Conservation (phyloP, 2,329 filamentous ascomycete species). For the Trichoderma afroharzianum region DNA sequence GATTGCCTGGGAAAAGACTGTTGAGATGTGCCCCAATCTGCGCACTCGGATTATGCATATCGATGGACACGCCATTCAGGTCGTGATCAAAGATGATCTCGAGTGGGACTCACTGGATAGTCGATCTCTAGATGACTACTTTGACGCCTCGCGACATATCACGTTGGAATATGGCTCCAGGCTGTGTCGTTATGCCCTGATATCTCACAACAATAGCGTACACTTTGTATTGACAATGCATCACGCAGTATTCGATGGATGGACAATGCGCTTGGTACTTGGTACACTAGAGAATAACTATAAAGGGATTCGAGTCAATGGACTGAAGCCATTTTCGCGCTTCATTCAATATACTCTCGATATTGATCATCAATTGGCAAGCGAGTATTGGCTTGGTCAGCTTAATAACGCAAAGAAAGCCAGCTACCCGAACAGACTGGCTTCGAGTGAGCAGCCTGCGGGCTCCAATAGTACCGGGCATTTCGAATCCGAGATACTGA, state of each 20-base stretch:
- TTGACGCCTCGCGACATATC: background rate
- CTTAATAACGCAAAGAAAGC: background rate
- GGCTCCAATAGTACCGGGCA: background rate
- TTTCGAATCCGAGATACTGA: background rate
- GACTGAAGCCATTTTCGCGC: background rate
- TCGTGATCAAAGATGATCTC: background rate
- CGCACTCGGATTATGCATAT: slow-evolving; percentile 18
- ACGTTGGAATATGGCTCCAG: background rate
- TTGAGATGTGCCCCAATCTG: background rate
- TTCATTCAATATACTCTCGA: slow-evolving; percentile 1
- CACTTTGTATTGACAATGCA: slow-evolving; percentile 26
- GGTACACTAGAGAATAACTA: slow-evolving; percentile 16
- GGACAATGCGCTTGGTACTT: slow-evolving; percentile 22
- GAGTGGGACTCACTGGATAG: background rate
- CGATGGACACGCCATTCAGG: background rate
- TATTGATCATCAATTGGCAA: background rate
- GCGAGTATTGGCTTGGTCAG: background rate
- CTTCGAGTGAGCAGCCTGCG: background rate
- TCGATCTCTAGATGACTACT: background rate
- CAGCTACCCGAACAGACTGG: background rate
- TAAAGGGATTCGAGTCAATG: background rate
- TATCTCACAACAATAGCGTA: background rate
- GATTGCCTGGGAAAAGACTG: slow-evolving; percentile 16
- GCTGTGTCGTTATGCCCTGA: background rate
- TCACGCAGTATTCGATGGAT: slow-evolving; percentile 31